A percentile compares a stretch with the other conserved stretches of the same genome.
These are phyloP conservation scores for Pterocarpus santalinus DNA, from an alignment of 306 rosid species.

Conservation along the genomic window DNA sequence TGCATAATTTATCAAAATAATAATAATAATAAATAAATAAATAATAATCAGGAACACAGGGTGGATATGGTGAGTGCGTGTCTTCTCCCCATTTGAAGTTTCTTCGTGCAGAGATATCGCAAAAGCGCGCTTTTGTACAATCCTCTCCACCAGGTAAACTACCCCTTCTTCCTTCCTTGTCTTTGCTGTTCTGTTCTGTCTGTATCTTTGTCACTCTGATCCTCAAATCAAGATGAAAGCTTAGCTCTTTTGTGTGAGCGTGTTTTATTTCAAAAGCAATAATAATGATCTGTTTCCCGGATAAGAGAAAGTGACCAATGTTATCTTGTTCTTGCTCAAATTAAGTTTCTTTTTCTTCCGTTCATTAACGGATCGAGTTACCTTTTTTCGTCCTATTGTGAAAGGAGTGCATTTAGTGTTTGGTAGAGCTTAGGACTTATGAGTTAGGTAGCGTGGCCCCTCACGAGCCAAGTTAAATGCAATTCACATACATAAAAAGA, in stretches of 20 bases:
- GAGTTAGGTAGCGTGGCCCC: neutral
- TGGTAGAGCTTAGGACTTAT: neutral
- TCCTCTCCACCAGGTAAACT: neutral
- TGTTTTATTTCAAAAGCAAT: neutral
- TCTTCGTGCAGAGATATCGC: slow-evolving; percentile 34
- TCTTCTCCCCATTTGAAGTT: slow-evolving; percentile 47
- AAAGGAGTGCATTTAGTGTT: no score
- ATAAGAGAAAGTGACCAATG: neutral
- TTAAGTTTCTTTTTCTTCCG: neutral
- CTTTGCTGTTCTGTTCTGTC: neutral
- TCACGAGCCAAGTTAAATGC: neutral
- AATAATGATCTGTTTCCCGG: neutral
- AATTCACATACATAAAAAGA: neutral
- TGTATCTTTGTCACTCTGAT: neutral
- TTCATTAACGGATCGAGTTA: neutral
- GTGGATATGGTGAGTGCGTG: slow-evolving; percentile 54
- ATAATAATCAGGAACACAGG: neutral
- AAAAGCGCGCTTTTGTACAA: slow-evolving; percentile 29
- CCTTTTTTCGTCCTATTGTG: no score
- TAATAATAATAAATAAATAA: neutral
- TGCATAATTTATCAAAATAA: neutral
- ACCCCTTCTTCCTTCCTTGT: neutral
- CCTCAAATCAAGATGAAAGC: neutral
- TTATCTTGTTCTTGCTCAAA: neutral
- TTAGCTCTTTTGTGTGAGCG: neutral